Conservation (phyloP, 768 basidiomycete genomes). For the Lactifluus volemus region DNA sequence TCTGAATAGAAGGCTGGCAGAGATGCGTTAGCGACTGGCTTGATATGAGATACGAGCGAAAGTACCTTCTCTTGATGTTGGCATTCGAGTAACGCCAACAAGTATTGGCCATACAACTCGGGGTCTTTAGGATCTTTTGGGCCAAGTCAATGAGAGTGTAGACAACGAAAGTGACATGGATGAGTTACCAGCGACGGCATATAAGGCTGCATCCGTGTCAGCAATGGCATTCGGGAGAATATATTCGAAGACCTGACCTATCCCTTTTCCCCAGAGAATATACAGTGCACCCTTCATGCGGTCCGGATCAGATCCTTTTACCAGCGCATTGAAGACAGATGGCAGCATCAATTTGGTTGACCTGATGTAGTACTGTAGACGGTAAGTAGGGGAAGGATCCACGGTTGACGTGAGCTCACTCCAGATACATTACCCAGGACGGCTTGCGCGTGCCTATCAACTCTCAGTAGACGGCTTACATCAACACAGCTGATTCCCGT, state of each 20-base stretch:
- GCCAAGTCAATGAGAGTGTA: background rate
- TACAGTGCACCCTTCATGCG: constrained; percentile 93
- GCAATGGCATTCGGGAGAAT: constrained; percentile 13
- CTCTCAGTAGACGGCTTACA: background rate
- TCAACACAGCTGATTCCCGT: background rate
- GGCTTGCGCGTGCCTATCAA: constrained; percentile 55
- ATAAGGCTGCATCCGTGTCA: constrained; percentile 38
- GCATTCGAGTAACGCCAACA: constrained; percentile 58
- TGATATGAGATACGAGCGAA: background rate
- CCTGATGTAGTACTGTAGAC: constrained; percentile 39
- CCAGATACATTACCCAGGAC: constrained; percentile 56
- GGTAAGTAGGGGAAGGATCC: background rate
- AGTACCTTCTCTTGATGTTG: constrained; percentile 80
- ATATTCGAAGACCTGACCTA: constrained; percentile 34
- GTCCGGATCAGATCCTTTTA: constrained; percentile 78
- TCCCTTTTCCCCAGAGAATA: constrained; percentile 64
- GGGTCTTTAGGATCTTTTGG: constrained; percentile 35
- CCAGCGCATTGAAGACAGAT: constrained; percentile 48
- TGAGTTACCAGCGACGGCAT: constrained; percentile 57
- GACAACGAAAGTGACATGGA: background rate
- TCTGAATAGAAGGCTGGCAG: constrained; percentile 64
- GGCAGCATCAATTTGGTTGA: constrained; percentile 62
- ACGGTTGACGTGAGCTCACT: constrained; percentile 33
- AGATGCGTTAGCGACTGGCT: background rate
- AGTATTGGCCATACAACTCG: constrained; percentile 45